Evolutionary conservation across 495 filamentous ascomycete genomes (phyloP).

Genomic region (Mycothermus thermophilus): DNA sequence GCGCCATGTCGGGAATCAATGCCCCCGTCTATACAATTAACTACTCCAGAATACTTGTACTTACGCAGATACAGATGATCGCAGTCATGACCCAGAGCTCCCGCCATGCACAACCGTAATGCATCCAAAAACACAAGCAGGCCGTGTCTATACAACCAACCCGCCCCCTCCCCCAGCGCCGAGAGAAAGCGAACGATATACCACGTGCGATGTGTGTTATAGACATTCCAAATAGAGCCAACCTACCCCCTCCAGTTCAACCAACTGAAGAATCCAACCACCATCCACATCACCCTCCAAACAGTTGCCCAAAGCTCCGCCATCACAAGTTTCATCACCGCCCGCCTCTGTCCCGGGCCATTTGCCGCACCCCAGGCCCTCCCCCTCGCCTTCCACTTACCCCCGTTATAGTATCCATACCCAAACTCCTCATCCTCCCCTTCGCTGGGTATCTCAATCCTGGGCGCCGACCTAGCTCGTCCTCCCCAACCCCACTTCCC

Average conservation of each 20-base stretch:
- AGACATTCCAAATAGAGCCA: too few relatives aligned
- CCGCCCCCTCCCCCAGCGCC: too few relatives aligned
- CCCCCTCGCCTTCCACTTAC: conserved; percentile 20
- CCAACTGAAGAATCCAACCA: conserved; percentile 26
- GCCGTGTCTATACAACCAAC: too few relatives aligned
- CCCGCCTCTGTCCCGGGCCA: background rate
- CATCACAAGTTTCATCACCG: conserved; percentile 14
- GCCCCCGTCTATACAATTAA: too few relatives aligned
- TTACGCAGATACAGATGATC: too few relatives aligned
- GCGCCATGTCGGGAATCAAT: too few relatives aligned
- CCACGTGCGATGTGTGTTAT: too few relatives aligned
- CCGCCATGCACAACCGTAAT: too few relatives aligned
- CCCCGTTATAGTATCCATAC: conserved; percentile 19
- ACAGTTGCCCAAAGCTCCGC: conserved; percentile 34
- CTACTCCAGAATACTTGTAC: too few relatives aligned
- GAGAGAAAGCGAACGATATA: too few relatives aligned
- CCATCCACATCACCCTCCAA: conserved; percentile 35
- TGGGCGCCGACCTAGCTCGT: conserved; percentile 21
- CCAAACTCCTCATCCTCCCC: conserved; percentile 28
- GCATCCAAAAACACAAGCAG: too few relatives aligned
- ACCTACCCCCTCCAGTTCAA: conserved; percentile 26
- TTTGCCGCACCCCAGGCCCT: conserved; percentile 5
- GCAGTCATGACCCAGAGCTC: too few relatives aligned
- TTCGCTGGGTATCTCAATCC: conserved; percentile 30
- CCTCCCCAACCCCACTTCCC: conserved; percentile 28